phyloP scores from a whole-genome alignment of 2,329 filamentous ascomycete species.

The Alternaria ethzedia region DNA sequence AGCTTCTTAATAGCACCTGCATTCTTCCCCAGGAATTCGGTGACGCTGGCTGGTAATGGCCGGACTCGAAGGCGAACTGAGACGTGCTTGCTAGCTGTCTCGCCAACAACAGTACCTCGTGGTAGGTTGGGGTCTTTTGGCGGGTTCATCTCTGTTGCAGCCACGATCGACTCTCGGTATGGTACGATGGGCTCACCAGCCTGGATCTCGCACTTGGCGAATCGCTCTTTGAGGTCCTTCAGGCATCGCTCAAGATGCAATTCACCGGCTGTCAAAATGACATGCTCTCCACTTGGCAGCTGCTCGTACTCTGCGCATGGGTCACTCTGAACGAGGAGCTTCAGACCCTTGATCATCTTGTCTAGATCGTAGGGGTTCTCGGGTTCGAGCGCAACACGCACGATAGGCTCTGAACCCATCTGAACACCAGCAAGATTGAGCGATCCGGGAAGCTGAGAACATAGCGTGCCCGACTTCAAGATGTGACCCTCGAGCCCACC shows the following conservation, averaged over 20 bases:
- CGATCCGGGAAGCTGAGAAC: slow-evolving; percentile 82
- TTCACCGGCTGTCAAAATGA: slow-evolving; percentile 91
- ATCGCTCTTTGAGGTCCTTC: slow-evolving; percentile 90
- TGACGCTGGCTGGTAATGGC: slow-evolving; percentile 78
- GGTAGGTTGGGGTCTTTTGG: slow-evolving; percentile 85
- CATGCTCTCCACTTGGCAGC: slow-evolving; percentile 90
- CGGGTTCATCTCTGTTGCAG: slow-evolving; percentile 88
- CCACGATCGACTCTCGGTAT: slow-evolving; percentile 90
- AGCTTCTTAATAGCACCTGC: slow-evolving; percentile 77
- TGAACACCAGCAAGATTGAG: slow-evolving; percentile 89
- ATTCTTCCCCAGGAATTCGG: slow-evolving; percentile 85
- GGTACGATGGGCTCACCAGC: slow-evolving; percentile 94
- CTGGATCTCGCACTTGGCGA: slow-evolving; percentile 93
- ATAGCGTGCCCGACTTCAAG: slow-evolving; percentile 94
- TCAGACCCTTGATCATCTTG: slow-evolving; percentile 91
- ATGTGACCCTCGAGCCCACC: slow-evolving; percentile 90
- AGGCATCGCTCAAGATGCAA: slow-evolving; percentile 92
- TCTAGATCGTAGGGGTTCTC: slow-evolving; percentile 87
- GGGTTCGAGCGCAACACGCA: slow-evolving; percentile 94
- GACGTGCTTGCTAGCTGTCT: slow-evolving; percentile 86
- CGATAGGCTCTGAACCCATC: slow-evolving; percentile 85
- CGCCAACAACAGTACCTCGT: slow-evolving; percentile 76
- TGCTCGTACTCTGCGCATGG: slow-evolving; percentile 96
- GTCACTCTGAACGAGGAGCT: slow-evolving; percentile 89
- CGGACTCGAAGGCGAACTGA: slow-evolving; percentile 77